Percentiles rank a stretch among this genome's conserved stretches.
Evolutionary conservation across 2,329 filamentous ascomycete genomes (phyloP).

Genomic region (Xenoacremonium recifei): DNA sequence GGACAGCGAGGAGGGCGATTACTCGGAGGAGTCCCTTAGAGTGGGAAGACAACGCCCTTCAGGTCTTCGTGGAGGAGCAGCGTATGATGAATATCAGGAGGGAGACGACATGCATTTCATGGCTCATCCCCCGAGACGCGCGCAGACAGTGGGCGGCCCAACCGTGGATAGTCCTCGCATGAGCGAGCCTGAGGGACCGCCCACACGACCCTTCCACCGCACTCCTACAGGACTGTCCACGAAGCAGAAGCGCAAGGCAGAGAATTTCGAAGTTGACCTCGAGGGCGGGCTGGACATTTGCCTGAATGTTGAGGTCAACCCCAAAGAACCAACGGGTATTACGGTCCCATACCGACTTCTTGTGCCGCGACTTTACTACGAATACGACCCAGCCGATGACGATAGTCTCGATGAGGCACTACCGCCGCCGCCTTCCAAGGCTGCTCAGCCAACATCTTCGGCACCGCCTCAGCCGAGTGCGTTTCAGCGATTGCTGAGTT

Average conservation of each 20-base stretch:
- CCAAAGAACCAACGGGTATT: slow-evolving; percentile 81
- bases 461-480: slow-evolving; percentile 30
- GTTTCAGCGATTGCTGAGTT: slow-evolving; percentile 46
- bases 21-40: slow-evolving; percentile 20
- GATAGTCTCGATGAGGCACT: slow-evolving; percentile 12
- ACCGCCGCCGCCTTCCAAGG: slow-evolving; percentile 1
- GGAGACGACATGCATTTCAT: slow-evolving; percentile 60
- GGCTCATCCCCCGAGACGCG: slow-evolving; percentile 34
- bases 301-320: slow-evolving; percentile 85
- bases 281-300: slow-evolving; percentile 83
- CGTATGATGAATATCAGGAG: slow-evolving; percentile 48
- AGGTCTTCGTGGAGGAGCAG: slow-evolving; percentile 40
- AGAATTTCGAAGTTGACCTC: slow-evolving; percentile 65
- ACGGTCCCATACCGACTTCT: slow-evolving; percentile 85
- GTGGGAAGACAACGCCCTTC: slow-evolving; percentile 21
- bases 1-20: slow-evolving; percentile 40
- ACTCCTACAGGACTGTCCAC: slow-evolving; percentile 67
- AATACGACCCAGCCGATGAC: slow-evolving; percentile 45
- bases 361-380: slow-evolving; percentile 72
- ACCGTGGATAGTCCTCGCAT: slow-evolving; percentile 26
- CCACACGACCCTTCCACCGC: slow-evolving; percentile 55
- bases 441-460: slow-evolving; percentile 11
- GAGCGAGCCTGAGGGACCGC: slow-evolving; percentile 21
- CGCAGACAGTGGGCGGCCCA: slow-evolving; percentile 29
- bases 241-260: slow-evolving; percentile 57